phyloP scores from a whole-genome alignment of 805 yeast genomes.

The Grigorovia jiainica region DNA sequence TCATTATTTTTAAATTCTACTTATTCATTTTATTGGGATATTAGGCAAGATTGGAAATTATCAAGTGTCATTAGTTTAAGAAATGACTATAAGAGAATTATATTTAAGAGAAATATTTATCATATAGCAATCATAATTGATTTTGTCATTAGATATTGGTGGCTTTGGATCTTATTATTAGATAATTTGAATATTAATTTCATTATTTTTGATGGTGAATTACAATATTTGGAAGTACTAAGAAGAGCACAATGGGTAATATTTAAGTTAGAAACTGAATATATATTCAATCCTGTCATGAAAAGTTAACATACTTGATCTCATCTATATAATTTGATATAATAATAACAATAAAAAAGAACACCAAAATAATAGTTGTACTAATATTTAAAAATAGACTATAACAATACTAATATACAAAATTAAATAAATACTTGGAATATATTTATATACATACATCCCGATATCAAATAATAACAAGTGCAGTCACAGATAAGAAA shows the following conservation, averaged over 20 bases:
- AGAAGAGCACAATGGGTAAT: constrained; percentile 89
- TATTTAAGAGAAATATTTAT: constrained; percentile 33
- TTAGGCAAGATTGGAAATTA: constrained; percentile 81
- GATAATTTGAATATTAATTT: constrained; percentile 35
- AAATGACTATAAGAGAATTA: constrained; percentile 3
- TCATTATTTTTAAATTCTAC: constrained; percentile 55
- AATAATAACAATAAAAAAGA: too few species aligned
- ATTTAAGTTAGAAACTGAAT: constrained; percentile 76
- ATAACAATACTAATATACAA: neutral
- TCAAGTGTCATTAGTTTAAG: constrained; percentile 34
- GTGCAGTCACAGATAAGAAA: neutral
- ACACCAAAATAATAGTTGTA: neutral
- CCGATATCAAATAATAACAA: too few species aligned
- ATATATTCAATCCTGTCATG: constrained; percentile 14
- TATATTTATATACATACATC: neutral
- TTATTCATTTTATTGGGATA: constrained; percentile 84
- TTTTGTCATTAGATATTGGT: constrained; percentile 59
- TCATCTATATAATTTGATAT: neutral
- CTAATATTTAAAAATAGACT: neutral
- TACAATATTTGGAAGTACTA: constrained; percentile 66
- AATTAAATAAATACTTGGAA: neutral
- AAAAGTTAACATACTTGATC: constrained; percentile 1
- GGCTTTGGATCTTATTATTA: constrained; percentile 49
- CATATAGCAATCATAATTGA: constrained; percentile 51
- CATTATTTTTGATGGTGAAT: constrained; percentile 45